These are phyloP conservation scores for Penicillium malachiteum DNA, from an alignment of 495 filamentous ascomycete species.

Conservation along the genomic window DNA sequence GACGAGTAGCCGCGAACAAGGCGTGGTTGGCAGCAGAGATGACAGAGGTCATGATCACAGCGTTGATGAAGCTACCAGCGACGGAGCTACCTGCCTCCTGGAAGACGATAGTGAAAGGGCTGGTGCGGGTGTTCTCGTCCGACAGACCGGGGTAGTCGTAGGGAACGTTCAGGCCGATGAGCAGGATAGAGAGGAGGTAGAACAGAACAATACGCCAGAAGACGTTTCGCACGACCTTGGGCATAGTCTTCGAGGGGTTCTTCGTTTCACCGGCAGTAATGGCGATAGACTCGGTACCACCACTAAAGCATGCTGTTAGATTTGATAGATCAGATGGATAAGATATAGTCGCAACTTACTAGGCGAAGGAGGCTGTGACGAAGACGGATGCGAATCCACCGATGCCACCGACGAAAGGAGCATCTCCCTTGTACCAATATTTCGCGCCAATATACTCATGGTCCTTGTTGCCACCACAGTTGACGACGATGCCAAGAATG, in stretches of 20 bases:
- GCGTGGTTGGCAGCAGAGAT: constrained; percentile 55
- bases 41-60: constrained; percentile 54
- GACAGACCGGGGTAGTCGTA: constrained; percentile 50
- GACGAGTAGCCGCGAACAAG: constrained; percentile 52
- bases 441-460: constrained; percentile 48
- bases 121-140: constrained; percentile 38
- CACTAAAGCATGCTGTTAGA: constrained; percentile 22
- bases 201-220: constrained; percentile 56
- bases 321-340: not conserved
- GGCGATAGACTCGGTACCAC: constrained; percentile 57
- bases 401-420: constrained; percentile 54
- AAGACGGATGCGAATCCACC: constrained; percentile 55
- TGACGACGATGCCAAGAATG: constrained; percentile 51
- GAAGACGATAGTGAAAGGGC: constrained; percentile 56
- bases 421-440: constrained; percentile 45
- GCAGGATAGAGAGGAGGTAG: constrained; percentile 50
- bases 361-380: constrained; percentile 52
- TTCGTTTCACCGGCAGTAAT: constrained; percentile 56
- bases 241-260: constrained; percentile 45
- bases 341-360: constrained; percentile 24
- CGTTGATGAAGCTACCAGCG: constrained; percentile 56
- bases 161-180: constrained; percentile 54
- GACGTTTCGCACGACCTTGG: constrained; percentile 52
- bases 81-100: constrained; percentile 46
- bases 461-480: constrained; percentile 47